Base-by-base conservation (phyloP, 768 basidiomycete genomes). In the Amanita molliuscula region DNA sequence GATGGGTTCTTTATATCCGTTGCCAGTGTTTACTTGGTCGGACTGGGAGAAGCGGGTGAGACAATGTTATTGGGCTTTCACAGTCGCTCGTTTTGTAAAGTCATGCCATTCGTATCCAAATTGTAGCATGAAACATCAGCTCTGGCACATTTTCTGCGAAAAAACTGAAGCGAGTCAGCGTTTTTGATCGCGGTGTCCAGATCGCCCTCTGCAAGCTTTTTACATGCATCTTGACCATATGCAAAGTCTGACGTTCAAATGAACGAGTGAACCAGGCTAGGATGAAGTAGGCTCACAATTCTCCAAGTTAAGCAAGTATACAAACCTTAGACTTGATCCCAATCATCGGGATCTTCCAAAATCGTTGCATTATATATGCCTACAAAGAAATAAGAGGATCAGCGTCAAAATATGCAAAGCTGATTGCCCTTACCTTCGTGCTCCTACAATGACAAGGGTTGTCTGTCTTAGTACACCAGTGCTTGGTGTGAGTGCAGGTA, bases 1-100 rank as follows among this genome's bases (percentile, higher is more conserved):
- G 72, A 40, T 82, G 74, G 72, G 79, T 82, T 4, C 79, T 81
- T 53, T 82, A 81, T 54, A 82, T 55, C 85, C 85, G 2, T 62
- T 88, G 7, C 83, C 81, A 2, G 66, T 81, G 3, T 82, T 82
- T 55, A 55, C 68, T n/a, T 84, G 82, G 82, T 70, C 63, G 1
- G 55, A 64, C 2, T 70, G 65, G 65, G 80, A 84, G 65, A 73
- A 63, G 61, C 59, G 66, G 47, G 60, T 59, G 35, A 13, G 13
- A 5, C 3, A 13, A 31, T 31, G 11, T 3, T 31, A 29, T 31
- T 3, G 3, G 23, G 4, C 2, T 23, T 23, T 23, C 23, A 23
- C 11, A 31, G 13, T 1, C 10, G 11, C 13, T 31, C 13, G 31
- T 13, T 31, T 31, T 31, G 11, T 31, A 5, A 4, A 31, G 11